Base-by-base conservation (phyloP, 208 protist species). In the Trypanosoma brucei region DNA sequence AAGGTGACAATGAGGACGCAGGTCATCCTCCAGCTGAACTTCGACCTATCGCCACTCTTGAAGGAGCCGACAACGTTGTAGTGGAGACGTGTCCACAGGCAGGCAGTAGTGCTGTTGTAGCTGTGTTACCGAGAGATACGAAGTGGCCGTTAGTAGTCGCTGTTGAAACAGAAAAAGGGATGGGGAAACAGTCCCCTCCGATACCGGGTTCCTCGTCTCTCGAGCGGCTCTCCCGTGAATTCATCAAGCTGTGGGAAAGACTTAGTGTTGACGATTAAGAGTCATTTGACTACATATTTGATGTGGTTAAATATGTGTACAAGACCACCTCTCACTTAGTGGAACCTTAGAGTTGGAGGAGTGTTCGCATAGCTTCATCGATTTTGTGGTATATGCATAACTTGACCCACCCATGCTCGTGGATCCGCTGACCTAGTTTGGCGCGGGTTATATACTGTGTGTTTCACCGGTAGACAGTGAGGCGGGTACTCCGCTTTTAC, bases 191-290 rank as follows among this genome's bases (percentile, higher is more conserved):
- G 9, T 49, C 67, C 52, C n/a, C 54, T 37, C 31, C 38, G 30
- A 72, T 72, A 48, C 35, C 67, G 2, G 67, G 53, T 11, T 66
- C 59, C 9, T 57, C 59, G 36, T 72, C 67, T 2, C 53, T 72
- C 8, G 54, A 62, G 30, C 53, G 67, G 38, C 48, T 72, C 9
- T 57, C 67, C 2, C 31, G 54, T 40, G 59, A 66, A 14, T 36
- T 72, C 31, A 54, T n/a, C 3, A 30, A 35, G 34, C 50, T 72
- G 59, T 49, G 57, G n/a, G 59, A 59, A 31, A 42, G 36, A 4
- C 30, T 65, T 35, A 39, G 36, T 46, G 9, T 42, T 33, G 31
- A 42, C 13, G 54, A 14, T 13, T 14, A 58, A 42, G 30, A 58
- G 35, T 31, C 5, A 58, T 40, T 22, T 22, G 22, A 9, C 34